Conservation (phyloP, 805 yeast species). For the Yamadazyma nakazawae region DNA sequence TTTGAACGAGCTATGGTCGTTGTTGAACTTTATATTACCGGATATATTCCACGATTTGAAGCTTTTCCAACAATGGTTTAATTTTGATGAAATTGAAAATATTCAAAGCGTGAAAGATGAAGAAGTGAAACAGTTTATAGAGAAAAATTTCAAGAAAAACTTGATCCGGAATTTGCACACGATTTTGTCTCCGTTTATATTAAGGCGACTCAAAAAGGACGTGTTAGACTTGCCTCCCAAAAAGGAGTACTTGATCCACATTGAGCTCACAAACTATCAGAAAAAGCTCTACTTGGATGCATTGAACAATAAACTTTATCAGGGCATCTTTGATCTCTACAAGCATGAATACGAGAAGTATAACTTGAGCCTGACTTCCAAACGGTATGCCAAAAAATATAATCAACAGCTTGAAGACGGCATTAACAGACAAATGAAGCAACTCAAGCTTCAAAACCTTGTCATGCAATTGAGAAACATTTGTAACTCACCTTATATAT, state of each 20-base stretch:
- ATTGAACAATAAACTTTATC: conserved; percentile 42
- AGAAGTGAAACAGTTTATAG: conserved; percentile 51
- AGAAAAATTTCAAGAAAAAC: conserved; percentile 48
- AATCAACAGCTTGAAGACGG: conserved; percentile 1
- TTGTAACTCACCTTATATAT: conserved; percentile 82
- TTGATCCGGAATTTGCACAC: conserved; percentile 78
- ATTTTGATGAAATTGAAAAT: conserved; percentile 59
- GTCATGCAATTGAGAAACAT: conserved; percentile 83
- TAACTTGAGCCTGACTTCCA: conserved; percentile 22
- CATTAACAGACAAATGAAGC: conserved; percentile 7
- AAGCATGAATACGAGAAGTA: conserved; percentile 50
- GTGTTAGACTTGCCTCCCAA: conserved; percentile 82
- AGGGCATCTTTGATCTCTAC: conserved; percentile 43
- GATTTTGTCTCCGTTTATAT: conserved; percentile 80
- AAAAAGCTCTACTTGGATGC: conserved; percentile 57
- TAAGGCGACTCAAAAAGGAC: conserved; percentile 75
- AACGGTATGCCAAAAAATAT: conserved; percentile 3
- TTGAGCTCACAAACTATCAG: conserved; percentile 64
- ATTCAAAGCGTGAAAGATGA: conserved; percentile 19
- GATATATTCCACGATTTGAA: conserved; percentile 89
- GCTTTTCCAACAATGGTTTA: conserved; percentile 92
- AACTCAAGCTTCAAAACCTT: conserved; percentile 48
- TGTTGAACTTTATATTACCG: conserved; percentile 86
- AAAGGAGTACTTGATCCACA: conserved; percentile 80
- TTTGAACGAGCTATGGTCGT: conserved; percentile 85